These are phyloP conservation scores for Aspergillus ustus DNA, from an alignment of 2,329 filamentous ascomycete genomes.

Conservation along the genomic window DNA sequence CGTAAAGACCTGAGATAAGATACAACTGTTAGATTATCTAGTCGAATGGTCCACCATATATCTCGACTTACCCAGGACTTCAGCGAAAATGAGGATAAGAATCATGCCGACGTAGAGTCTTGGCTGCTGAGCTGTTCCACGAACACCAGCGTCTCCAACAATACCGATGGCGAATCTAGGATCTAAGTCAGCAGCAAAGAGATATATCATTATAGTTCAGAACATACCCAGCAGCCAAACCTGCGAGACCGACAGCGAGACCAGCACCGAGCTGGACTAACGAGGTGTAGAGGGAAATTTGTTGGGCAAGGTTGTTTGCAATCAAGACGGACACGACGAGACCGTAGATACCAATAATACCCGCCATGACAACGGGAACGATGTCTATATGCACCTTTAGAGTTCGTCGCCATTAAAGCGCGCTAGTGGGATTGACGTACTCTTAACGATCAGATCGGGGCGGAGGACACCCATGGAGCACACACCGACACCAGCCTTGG, in stretches of 20 bases:
- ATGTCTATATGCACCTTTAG: constrained; percentile 69
- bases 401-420: neutral
- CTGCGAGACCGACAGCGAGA: constrained; percentile 79
- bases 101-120: constrained; percentile 95
- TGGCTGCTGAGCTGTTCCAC: constrained; percentile 57
- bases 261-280: constrained; percentile 87
- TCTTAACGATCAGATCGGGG: constrained; percentile 99
- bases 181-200: neutral
- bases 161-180: constrained; percentile 80
- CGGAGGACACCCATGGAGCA: constrained; percentile 97
- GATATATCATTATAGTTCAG: neutral
- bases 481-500: constrained; percentile 99
- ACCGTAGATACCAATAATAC: constrained; percentile 99
- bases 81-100: constrained; percentile 98
- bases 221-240: constrained; percentile 72
- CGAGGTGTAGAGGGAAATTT: constrained; percentile 74
- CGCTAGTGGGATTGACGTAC: constrained; percentile 61
- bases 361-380: constrained; percentile 99
- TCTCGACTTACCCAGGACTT: constrained; percentile 84
- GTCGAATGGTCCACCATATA: too few species aligned
- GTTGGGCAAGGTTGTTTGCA: constrained; percentile 76
- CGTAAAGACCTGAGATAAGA: constrained; percentile 79
- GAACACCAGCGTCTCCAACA: constrained; percentile 64
- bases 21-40: neutral
- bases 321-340: constrained; percentile 87